Conservation (phyloP, 2,329 filamentous ascomycete genomes). For the Lithohypha guttulata region DNA sequence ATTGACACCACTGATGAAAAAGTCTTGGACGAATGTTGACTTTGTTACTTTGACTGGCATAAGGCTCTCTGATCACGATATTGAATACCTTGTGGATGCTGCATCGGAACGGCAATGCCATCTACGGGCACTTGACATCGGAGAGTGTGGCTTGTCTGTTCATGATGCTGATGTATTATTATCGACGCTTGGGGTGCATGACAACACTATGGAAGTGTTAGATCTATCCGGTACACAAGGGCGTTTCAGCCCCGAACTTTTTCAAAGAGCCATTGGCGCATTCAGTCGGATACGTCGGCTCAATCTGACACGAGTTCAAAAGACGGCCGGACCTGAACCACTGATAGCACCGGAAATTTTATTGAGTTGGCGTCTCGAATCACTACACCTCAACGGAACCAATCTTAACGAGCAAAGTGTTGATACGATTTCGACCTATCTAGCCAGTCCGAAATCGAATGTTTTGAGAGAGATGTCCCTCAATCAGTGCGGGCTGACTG, state of each 20-base stretch:
- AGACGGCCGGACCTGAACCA: slow-evolving; percentile 52
- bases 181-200: slow-evolving; percentile 53
- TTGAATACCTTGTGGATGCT: slow-evolving; percentile 57
- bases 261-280: slow-evolving; percentile 55
- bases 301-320: slow-evolving; percentile 54
- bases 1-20: slow-evolving; percentile 55
- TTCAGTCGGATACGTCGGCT: slow-evolving; percentile 57
- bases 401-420: slow-evolving; percentile 52
- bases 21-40: slow-evolving; percentile 57
- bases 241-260: slow-evolving; percentile 51
- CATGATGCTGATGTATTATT: slow-evolving; percentile 47
- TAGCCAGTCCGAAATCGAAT: slow-evolving; percentile 50
- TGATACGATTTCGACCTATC: slow-evolving; percentile 54
- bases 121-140: slow-evolving; percentile 56
- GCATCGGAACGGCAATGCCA: slow-evolving; percentile 54
- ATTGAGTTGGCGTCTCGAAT: slow-evolving; percentile 56
- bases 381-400: slow-evolving; percentile 54
- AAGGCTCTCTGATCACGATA: slow-evolving; percentile 57
- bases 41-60: slow-evolving; percentile 62
- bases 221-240: slow-evolving; percentile 58
- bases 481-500: slow-evolving; percentile 56
- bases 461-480: slow-evolving; percentile 51
- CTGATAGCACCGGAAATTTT: slow-evolving; percentile 57
- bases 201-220: slow-evolving; percentile 55
- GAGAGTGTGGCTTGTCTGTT: slow-evolving; percentile 46